Evolutionary conservation across 148 eudicot genomes (phyloP), one percentile per base, ranked within the genome.

Genomic region (Chenopodium quinoa): DNA sequence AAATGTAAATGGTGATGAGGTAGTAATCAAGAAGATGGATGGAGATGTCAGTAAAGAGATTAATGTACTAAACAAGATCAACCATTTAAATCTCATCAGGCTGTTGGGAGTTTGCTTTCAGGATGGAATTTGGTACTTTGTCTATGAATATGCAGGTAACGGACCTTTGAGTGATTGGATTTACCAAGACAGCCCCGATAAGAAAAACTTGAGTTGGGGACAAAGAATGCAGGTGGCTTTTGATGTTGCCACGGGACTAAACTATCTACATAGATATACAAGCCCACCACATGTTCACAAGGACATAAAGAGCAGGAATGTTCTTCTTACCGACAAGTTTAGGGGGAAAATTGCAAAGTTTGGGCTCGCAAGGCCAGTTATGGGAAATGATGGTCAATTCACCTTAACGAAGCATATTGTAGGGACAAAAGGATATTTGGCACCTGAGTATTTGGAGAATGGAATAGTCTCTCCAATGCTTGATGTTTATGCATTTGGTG

Each of bases 401-500:
- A 88, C 92, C n/a, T 71, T 88, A 60, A 78, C 90, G 0, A 86
- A 73, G 32, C 88, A 84, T 80, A 85, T 89, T 12, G 80, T 82
- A 2, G 94, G 89, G 46, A 85, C 88, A 48, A 89, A 83, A 69
- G 93, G 93, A 0, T 92, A 94, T 78, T 79, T 90, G 84, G 97
- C 94, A 56, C 98, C 97, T 0, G 98, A 94, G 86, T 92, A 92
- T 75, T 1, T 90, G 56, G 91, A 90, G 84, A 68, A 84, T 23
- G 91, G 95, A 1, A 34, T 83, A 14, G 90, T 92, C 29, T 86
- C 97, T 4, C 90, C 95, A 11, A 90, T 86, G 88, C 84, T 89
- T 19, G 98, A 94, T 82, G 93, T 91, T 52, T 94, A 94, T 80
- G 91, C 97, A 1, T 92, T 90, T 74, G 98, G 98, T 73, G 89